These are phyloP conservation scores for Calonectria fujianensis DNA, from an alignment of 2,329 filamentous ascomycete species.

Conservation along the genomic window DNA sequence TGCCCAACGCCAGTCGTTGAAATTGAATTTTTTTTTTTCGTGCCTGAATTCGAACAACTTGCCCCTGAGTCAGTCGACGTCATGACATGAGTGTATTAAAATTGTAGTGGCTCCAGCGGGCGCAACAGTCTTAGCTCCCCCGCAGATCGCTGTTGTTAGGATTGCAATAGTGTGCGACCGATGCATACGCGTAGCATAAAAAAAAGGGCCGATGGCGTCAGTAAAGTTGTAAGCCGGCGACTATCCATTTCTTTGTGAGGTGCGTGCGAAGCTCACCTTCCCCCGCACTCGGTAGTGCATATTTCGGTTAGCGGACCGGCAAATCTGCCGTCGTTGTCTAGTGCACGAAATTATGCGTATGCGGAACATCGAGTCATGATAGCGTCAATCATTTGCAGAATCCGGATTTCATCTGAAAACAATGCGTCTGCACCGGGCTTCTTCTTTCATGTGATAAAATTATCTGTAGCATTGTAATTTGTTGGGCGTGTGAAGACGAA, in stretches of 20 bases:
- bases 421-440: background rate
- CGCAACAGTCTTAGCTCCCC: conserved; percentile 5
- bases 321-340: background rate
- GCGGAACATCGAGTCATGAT: background rate
- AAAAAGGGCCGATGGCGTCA: background rate
- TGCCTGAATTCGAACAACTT: background rate
- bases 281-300: background rate
- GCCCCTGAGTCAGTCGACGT: conserved; percentile 11
- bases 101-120: background rate
- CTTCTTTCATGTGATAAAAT: background rate
- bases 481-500: background rate
- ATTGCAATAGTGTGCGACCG: background rate
- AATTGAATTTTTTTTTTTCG: conserved; percentile 4
- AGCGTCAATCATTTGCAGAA: background rate
- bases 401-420: background rate
- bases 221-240: background rate
- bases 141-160: background rate
- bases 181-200: background rate
- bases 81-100: background rate
- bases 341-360: background rate
- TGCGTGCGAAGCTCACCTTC: background rate
- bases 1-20: conserved; percentile 1
- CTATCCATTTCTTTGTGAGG: background rate
- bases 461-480: background rate
- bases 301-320: background rate